These are phyloP conservation scores for Saccharomycopsis schoenii DNA, from an alignment of 805 yeast species.

Conservation along the genomic window DNA sequence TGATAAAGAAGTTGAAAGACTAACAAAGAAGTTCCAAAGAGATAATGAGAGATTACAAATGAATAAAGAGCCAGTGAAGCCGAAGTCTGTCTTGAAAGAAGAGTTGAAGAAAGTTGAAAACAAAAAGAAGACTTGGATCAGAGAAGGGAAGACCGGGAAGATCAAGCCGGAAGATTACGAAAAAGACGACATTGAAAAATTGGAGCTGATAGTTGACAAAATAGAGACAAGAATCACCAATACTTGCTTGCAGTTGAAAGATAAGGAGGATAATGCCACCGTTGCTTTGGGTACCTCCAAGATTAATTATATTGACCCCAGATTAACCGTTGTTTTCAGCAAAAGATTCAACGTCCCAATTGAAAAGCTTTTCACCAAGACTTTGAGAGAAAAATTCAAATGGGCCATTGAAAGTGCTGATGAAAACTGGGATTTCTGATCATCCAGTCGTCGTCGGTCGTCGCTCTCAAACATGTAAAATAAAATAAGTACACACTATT, in stretches of 20 bases:
- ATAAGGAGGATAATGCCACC: conserved; percentile 87
- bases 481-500: neutral
- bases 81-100: conserved; percentile 48
- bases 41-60: conserved; percentile 66
- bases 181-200: conserved; percentile 50
- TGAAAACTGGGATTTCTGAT: conserved; percentile 73
- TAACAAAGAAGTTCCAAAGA: conserved; percentile 52
- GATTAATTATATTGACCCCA: conserved; percentile 90
- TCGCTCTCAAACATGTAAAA: neutral
- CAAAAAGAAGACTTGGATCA: conserved; percentile 37
- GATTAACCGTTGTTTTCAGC: conserved; percentile 80
- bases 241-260: conserved; percentile 68
- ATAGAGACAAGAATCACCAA: conserved; percentile 61
- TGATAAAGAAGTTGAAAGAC: conserved; percentile 57
- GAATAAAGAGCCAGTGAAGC: conserved; percentile 44
- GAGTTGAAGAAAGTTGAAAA: conserved; percentile 48
- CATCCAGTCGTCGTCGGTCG: neutral
- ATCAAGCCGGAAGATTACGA: conserved; percentile 34
- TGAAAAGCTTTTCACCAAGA: conserved; percentile 84
- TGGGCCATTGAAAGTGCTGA: conserved; percentile 95
- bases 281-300: conserved; percentile 91
- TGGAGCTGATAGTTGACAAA: conserved; percentile 59
- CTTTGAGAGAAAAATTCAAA: conserved; percentile 81
- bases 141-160: conserved; percentile 50
- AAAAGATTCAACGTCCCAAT: conserved; percentile 83